Evolutionary conservation across 2,329 filamentous ascomycete genomes (phyloP).

Genomic region (Davidsoniella australis): DNA sequence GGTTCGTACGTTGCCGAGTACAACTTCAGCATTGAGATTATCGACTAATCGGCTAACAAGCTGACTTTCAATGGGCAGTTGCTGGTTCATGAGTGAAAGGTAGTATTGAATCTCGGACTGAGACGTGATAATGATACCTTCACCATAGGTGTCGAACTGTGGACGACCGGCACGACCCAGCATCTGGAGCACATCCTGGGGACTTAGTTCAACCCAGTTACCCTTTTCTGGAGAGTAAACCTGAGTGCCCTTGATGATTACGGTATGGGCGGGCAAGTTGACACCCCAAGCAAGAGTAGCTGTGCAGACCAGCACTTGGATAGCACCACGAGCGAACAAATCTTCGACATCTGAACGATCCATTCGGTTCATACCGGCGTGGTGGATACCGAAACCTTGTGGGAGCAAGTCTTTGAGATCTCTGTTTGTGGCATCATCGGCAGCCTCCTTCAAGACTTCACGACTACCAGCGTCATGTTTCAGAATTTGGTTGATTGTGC

Average conservation of each 20-base stretch:
- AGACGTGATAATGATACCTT: conserved; percentile 96
- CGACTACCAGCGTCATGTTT: conserved; percentile 82
- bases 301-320: conserved; percentile 92
- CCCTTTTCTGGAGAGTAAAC: conserved; percentile 97
- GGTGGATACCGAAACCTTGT: conserved; percentile 95
- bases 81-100: conserved; percentile 87
- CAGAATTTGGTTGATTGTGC: conserved; percentile 91
- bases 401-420: conserved; percentile 89
- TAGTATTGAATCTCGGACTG: conserved; percentile 95
- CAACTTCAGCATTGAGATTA: conserved; percentile 90
- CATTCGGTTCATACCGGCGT: conserved; percentile 90
- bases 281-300: conserved; percentile 99
- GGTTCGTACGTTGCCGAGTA: conserved; percentile 78
- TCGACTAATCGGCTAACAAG: conserved; percentile 84
- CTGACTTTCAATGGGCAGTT: conserved; percentile 93
- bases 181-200: conserved; percentile 97
- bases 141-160: conserved; percentile 93
- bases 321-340: conserved; percentile 75
- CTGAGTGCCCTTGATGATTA: conserved; percentile 97
- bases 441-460: conserved; percentile 73
- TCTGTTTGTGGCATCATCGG: conserved; percentile 63
- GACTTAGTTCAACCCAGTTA: conserved; percentile 93
- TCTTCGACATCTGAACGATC: conserved; percentile 93
- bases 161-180: conserved; percentile 89
- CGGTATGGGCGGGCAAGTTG: conserved; percentile 90